Evolutionary conservation across 805 yeast genomes (phyloP), one percentile per base, ranked within the genome.

Genomic region (Wickerhamiella australiensis): DNA sequence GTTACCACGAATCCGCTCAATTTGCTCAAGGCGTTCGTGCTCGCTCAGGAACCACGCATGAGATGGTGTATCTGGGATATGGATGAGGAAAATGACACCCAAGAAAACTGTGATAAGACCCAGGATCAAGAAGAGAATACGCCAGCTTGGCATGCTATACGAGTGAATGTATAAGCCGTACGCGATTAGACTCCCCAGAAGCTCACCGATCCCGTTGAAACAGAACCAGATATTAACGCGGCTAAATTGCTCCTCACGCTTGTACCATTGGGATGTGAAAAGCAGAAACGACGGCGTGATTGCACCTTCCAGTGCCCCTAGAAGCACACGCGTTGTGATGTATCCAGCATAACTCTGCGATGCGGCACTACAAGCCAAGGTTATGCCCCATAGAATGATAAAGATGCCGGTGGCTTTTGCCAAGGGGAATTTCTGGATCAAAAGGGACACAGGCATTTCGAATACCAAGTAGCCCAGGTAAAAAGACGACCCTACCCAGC

Each of bases 381-480:
- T 63, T 0, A 68, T 49, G 5, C 79, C 79, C 79, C 79, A 76
- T 25, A 66, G 52, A 2, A 71, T 48, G 18, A 75, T 65, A 35
- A 65, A 63, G 2, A 54, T 51, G 1, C 76, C 66, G 3, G 74
- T 67, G 2, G 77, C 63, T 54, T 75, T 77, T 5, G 78, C 71
- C 54, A 81, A 68, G 2, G 80, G 82, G 47, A 78, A 72, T 49
- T 67, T 68, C 61, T 82, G 87, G 21, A 79, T 58, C 1, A 72
- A 42, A 42, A 65, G 57, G 7, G 68, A 61, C 3, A 74, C 70
- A 3, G 79, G 76, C 50, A 74, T 63, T 56, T 77, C 80, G 57
- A 77, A 79, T 7, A 66, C 68, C 44, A 82, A 61, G 60, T 80
- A 82, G 2, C 87, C 88, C 36, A 82, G 59, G 57, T 78, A 79